phyloP scores from a whole-genome alignment of 108 stramenopile genomes.

The Skeletonema costatum region DNA sequence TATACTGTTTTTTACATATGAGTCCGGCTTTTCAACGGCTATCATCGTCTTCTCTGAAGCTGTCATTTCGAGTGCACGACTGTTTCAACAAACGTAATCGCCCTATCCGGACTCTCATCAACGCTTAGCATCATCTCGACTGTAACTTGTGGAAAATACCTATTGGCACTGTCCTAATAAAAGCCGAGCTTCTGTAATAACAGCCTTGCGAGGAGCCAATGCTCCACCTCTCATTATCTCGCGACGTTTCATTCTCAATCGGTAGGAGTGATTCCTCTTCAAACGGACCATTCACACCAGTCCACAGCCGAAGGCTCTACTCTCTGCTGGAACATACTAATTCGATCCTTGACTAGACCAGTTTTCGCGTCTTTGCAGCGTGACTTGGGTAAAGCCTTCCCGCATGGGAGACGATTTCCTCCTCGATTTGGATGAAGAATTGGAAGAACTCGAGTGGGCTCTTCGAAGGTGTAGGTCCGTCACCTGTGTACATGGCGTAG shows the following conservation, averaged over 20 bases:
- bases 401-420: constrained; percentile 22
- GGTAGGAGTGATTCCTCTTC: constrained; percentile 42
- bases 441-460: neutral
- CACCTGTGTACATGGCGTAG: constrained; percentile 29
- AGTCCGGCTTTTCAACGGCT: neutral
- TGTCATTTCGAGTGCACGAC: neutral
- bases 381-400: constrained; percentile 43
- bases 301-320: constrained; percentile 25
- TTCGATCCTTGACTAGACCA: constrained; percentile 41
- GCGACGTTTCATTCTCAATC: constrained; percentile 25
- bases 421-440: neutral
- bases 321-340: constrained; percentile 34
- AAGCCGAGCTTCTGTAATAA: constrained; percentile 31
- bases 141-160: constrained; percentile 44
- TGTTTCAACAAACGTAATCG: neutral
- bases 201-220: constrained; percentile 31
- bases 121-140: constrained; percentile 18
- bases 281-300: constrained; percentile 28
- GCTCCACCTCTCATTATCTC: constrained; percentile 33
- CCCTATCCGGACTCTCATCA: neutral
- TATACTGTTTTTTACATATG: constrained; percentile 27
- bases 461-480: neutral
- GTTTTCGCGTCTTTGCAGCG: constrained; percentile 38
- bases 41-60: neutral
- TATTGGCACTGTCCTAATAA: constrained; percentile 42